Base-by-base conservation (phyloP, 78 protist genomes). In the Dictyostelium brefeldianum region DNA sequence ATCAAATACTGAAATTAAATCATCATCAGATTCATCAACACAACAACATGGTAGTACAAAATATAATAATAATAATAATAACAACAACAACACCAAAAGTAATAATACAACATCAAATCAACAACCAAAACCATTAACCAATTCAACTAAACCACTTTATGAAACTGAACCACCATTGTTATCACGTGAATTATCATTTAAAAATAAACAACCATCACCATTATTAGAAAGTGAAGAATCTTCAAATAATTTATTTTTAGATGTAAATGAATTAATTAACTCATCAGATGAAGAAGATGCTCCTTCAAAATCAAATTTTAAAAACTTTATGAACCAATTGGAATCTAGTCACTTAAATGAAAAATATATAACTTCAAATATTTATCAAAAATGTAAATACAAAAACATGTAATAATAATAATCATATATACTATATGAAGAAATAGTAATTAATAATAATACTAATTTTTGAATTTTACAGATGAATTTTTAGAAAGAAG, bases 341-440 rank as follows among this genome's bases (percentile, higher is more conserved):
- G 64, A 50, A 27, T 50, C 81, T 48, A 50, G 64, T 22, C 22
- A 43, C 12, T 15, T 75, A 15, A 75, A 75, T 10, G 81, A 75
- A 46, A 43, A 75, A 36, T 27, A 50, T 25, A 46, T 36, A 2
- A 22, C 51, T 36, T n/a, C 81, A n/a, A 75, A 43, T 48, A 75
- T 75, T 75, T 75, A 75, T 75, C 81, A 75, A 75, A 75, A 75
- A 75, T 75, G 81, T 75, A 75, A 59, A 17, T 17, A 3, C 29
- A 18, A 59, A 59, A 10, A 59, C 69, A 18, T 22, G 4, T 59
- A n/a, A n/a, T n/a, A n/a, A n/a, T n/a, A n/a, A n/a, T 36, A 36
- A 3, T 22, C 22, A 59, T 36, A 36, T 2, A 14, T 20, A n/a
- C 43, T 36, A 3, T 36, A 36, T 2, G 2, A 36, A 36, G 2